Base-by-base conservation (phyloP, 345 rosid genomes). In the Eucalyptus sideroxylon region DNA sequence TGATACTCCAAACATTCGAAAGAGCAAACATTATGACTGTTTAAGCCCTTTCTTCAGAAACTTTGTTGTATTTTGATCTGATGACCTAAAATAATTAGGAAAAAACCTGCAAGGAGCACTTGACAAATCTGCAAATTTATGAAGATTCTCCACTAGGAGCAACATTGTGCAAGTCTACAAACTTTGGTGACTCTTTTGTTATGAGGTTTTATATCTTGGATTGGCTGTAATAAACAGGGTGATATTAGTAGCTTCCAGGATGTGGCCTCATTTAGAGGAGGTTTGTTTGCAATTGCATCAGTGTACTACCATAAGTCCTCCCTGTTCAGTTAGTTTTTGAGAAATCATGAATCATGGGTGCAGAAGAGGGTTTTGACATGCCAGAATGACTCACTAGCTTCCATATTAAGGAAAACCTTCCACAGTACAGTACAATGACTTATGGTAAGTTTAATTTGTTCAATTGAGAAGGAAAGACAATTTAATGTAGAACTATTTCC, bases 241-340 rank as follows among this genome's bases (percentile, higher is more conserved):
- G 77, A 65, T n/a, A 1, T 1, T 65, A 65, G 40, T n/a, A n/a
- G 40, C 77, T 65, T 65, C 77, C 40, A 15, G 21, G 77, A 65
- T 1, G 40, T 65, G 77, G 21, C 77, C 77, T 0, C 37, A 16
- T n/a, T 65, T n/a, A n/a, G 77, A 65, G 77, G 40, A 30, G 37
- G 21, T 65, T 65, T n/a, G 1, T n/a, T 65, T 65, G 77, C 21
- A 65, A 8, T n/a, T 65, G 40, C 34, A n/a, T 62, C 3, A 65
- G 77, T 65, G 34, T 65, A 1, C 77, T 65, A 27, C 80, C 80
- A 67, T 0, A 0, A 67, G 80, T 67, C 40, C 40, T 0, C 1
- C 50, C 0, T 47, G 50, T 47, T 47, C 50, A 47, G 11, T 0
- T 0, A n/a, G 40, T 31, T 31, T 62, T 67, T 30, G 40, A 67